Base-by-base conservation (phyloP, 345 rosid genomes). In the Dovyalis caffra region DNA sequence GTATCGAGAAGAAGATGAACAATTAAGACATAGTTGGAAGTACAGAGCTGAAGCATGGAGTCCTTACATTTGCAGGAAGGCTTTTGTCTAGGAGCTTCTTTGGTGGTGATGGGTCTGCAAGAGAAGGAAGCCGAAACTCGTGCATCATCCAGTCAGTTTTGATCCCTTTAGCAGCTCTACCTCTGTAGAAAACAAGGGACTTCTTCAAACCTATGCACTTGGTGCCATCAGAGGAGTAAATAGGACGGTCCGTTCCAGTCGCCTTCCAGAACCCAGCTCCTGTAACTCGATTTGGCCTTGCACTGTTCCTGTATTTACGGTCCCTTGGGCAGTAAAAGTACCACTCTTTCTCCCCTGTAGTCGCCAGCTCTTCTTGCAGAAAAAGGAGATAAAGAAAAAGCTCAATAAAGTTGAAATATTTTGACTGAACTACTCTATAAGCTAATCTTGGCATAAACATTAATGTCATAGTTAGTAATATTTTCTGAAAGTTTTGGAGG, bases 131-230 rank as follows among this genome's bases (percentile, higher is more conserved):
- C 16, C 97, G 92, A 69, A 92, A 95, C 68, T 95, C 99, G n/a
- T 95, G 99, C 99, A 95, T 95, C 99, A 95, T 95, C 99, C 98
- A 95, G 72, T 95, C 99, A 3, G 98, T 95, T 82, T 95, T 95
- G 29, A 87, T 71, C 78, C 99, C 99, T 84, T 85, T 92, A 38
- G 96, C 97, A 7, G 98, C 99, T 86, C 97, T 76, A 18, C 99
- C 99, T 76, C 94, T 84, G 66, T 95, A 95, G 84, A 95, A 92
- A 40, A 95, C 99, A 3, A 95, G 86, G 4, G 99, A 95, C 63
- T 95, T 95, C 88, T 95, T 95, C 77, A 95, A 57, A 38, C 99
- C 98, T 8, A 95, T 91, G 86, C 97, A 95, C 74, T 81, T 86
- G 38, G 81, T 79, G 7, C 91, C 88, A 35, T 91, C 93, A 14